Conservation (phyloP, 2,329 filamentous ascomycete genomes). For the Ophiostoma novo-ulmi region DNA sequence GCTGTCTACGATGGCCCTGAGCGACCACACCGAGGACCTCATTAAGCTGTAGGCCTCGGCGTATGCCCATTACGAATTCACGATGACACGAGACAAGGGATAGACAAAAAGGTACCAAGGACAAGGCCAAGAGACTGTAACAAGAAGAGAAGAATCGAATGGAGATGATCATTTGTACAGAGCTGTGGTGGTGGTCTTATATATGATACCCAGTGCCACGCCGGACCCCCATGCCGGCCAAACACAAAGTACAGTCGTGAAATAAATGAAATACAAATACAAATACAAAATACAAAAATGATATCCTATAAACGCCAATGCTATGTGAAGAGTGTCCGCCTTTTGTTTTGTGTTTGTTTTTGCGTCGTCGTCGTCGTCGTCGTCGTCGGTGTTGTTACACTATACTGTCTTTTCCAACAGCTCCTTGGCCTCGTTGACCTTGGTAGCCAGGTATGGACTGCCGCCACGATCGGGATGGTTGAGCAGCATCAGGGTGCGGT, state of each 20-base stretch:
- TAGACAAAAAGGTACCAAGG: neutral
- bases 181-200: neutral
- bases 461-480: slow-evolving; percentile 98
- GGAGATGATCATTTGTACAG: slow-evolving; percentile 16
- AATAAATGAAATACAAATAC: neutral
- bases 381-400: neutral
- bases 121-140: neutral
- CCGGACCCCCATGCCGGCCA: neutral
- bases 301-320: slow-evolving; percentile 18
- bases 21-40: slow-evolving; percentile 15
- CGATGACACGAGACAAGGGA: neutral
- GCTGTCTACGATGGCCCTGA: neutral
- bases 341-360: slow-evolving; percentile 4
- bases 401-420: slow-evolving; percentile 67
- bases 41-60: slow-evolving; percentile 11
- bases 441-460: slow-evolving; percentile 92
- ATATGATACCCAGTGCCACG: neutral
- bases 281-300: neutral
- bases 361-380: neutral
- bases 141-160: neutral
- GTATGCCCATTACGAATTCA: neutral
- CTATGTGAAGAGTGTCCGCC: slow-evolving; percentile 16
- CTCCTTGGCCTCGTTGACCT: slow-evolving; percentile 98
- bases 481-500: slow-evolving; percentile 90
- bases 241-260: neutral